A percentile compares a stretch with the other conserved stretches of the same genome.
phyloP scores from a whole-genome alignment of 2,329 filamentous ascomycete species.

The Diplodia intermedia region DNA sequence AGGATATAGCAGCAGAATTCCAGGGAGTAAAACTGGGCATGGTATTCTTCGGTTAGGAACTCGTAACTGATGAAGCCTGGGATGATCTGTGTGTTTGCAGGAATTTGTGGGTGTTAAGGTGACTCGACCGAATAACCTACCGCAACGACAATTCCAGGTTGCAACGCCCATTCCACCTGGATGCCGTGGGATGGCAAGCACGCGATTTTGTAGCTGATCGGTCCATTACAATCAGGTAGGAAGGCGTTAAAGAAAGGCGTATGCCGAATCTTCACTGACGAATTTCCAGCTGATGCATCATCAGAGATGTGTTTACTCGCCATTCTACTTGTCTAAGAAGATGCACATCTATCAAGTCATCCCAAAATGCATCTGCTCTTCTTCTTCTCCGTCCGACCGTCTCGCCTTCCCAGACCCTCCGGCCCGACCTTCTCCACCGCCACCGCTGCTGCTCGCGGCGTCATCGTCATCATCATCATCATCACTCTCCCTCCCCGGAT shows the following conservation, averaged over 20 bases:
- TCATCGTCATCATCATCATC: no score
- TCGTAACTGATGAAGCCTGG: not conserved
- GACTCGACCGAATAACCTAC: not conserved
- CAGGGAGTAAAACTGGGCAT: not conserved
- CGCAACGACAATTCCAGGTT: not conserved
- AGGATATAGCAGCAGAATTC: not conserved
- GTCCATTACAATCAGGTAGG: no score
- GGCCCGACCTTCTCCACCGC: not conserved
- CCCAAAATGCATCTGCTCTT: constrained; percentile 21
- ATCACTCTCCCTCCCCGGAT: not conserved
- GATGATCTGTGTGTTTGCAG: not conserved
- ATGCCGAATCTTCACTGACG: not conserved
- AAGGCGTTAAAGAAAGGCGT: not conserved
- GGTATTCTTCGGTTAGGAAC: not conserved
- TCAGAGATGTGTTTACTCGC: not conserved
- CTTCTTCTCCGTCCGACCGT: not conserved
- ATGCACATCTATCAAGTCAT: constrained; percentile 16
- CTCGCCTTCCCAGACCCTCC: not conserved
- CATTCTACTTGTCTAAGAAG: not conserved
- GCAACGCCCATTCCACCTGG: not conserved
- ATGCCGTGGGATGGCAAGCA: no score
- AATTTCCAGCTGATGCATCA: not conserved
- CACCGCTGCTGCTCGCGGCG: no score
- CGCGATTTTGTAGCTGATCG: no score
- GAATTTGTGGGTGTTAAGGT: not conserved